These are phyloP conservation scores for Leptographium wingfieldii DNA, from an alignment of 2,329 filamentous ascomycete genomes.

Conservation along the genomic window DNA sequence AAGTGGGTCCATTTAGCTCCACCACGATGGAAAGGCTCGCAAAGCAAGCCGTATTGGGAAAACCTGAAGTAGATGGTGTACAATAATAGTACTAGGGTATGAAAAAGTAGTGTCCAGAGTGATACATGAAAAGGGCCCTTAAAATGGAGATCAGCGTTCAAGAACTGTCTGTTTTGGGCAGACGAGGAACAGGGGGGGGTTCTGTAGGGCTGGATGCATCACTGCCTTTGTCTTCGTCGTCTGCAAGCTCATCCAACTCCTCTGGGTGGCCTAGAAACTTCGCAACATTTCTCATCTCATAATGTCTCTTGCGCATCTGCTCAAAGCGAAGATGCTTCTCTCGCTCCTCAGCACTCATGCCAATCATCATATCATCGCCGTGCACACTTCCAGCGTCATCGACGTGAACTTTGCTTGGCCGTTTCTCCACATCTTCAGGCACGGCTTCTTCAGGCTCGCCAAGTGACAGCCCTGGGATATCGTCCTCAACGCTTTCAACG, in stretches of 20 bases:
- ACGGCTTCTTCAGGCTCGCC: constrained; percentile 79
- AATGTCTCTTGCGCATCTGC: constrained; percentile 85
- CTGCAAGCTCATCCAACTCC: constrained; percentile 46
- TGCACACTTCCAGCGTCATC: constrained; percentile 40
- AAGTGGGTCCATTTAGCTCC: neutral
- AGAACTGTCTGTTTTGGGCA: constrained; percentile 1
- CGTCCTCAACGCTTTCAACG: constrained; percentile 39
- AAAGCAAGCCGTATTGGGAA: neutral
- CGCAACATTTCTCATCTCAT: constrained; percentile 96
- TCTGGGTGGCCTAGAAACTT: constrained; percentile 69
- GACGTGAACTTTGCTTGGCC: constrained; percentile 67
- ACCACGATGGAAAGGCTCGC: neutral
- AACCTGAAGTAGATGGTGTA: neutral
- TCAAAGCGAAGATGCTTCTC: constrained; percentile 93
- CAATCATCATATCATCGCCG: constrained; percentile 40
- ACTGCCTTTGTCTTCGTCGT: constrained; percentile 37
- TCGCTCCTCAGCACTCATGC: constrained; percentile 56
- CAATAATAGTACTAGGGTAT: too few relatives aligned
- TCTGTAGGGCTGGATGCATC: constrained; percentile 9
- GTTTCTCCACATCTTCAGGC: constrained; percentile 29
- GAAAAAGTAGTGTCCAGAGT: neutral
- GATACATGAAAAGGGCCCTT: neutral
- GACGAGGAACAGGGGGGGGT: neutral
- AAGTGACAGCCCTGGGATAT: constrained; percentile 84
- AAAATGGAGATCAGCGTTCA: neutral